Evolutionary conservation across 257 asterid genomes (phyloP).

Genomic region (Lavandula angustifolia): DNA sequence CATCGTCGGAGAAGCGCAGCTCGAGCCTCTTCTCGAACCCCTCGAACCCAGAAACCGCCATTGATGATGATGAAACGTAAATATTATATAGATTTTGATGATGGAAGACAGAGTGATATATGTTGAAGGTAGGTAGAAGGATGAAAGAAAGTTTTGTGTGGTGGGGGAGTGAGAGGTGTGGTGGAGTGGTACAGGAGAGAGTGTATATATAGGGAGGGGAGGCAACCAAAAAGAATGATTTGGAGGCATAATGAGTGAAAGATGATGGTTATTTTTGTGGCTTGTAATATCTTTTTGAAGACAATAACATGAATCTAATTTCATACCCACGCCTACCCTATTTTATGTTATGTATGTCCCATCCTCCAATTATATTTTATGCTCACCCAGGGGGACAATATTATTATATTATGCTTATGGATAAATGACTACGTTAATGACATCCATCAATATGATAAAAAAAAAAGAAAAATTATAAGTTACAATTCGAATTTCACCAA

Average conservation of each 20-base stretch:
- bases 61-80: neutral
- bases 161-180: slow-evolving; percentile 46
- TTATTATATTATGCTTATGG: too few relatives aligned
- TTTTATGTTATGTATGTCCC: neutral
- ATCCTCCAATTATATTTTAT: neutral
- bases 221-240: slow-evolving; percentile 72
- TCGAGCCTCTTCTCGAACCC: slow-evolving; percentile 93
- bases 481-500: too few relatives aligned
- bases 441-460: too few relatives aligned
- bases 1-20: slow-evolving; percentile 74
- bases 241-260: slow-evolving; percentile 86
- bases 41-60: slow-evolving; percentile 96
- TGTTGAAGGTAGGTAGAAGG: neutral
- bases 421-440: too few relatives aligned
- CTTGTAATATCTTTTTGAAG: slow-evolving; percentile 47
- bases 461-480: too few relatives aligned
- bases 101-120: neutral
- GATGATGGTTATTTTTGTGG: slow-evolving; percentile 63
- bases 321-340: slow-evolving; percentile 52
- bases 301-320: slow-evolving; percentile 55
- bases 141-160: neutral
- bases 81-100: neutral
- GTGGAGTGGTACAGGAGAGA: slow-evolving; percentile 35
- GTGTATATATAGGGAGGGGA: slow-evolving; percentile 19
- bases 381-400: too few relatives aligned